Evolutionary conservation across 805 yeast species (phyloP).

Genomic region (Metschnikowia cubensis): DNA sequence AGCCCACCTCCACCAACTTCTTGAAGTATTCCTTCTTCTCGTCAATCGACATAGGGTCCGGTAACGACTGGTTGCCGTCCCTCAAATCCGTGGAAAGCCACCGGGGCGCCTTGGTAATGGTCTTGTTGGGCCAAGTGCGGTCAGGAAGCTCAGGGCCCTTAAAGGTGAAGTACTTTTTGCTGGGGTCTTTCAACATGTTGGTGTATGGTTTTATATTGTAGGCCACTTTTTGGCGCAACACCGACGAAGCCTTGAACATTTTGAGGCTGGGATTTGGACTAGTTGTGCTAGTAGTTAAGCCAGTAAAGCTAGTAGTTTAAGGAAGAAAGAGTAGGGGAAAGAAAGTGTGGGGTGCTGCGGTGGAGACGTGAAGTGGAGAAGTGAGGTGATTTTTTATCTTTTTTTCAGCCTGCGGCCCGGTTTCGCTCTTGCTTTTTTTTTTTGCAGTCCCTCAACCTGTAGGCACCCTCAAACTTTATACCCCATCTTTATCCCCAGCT

Average conservation of each 20-base stretch:
- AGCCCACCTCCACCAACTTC: conserved; percentile 67
- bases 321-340: no score
- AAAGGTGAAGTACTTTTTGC: conserved; percentile 55
- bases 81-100: conserved; percentile 79
- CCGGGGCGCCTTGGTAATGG: conserved; percentile 67
- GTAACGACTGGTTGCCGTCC: conserved; percentile 79
- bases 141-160: conserved; percentile 53
- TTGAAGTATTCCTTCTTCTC: conserved; percentile 74
- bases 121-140: conserved; percentile 68
- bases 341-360: background rate
- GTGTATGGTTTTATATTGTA: conserved; percentile 20
- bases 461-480: no score
- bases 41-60: conserved; percentile 76
- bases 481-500: no score
- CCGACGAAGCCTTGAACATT: conserved; percentile 26
- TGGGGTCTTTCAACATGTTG: conserved; percentile 67
- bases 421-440: background rate
- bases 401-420: conserved; percentile 3
- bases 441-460: no score
- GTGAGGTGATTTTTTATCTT: conserved; percentile 1
- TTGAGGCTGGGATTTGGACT: background rate
- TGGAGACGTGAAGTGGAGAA: background rate
- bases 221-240: conserved; percentile 24
- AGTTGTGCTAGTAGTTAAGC: no score
- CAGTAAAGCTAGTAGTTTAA: no score